Conservation (phyloP, 2,329 filamentous ascomycete species). For the Paracorniculantispora psalliotae region DNA sequence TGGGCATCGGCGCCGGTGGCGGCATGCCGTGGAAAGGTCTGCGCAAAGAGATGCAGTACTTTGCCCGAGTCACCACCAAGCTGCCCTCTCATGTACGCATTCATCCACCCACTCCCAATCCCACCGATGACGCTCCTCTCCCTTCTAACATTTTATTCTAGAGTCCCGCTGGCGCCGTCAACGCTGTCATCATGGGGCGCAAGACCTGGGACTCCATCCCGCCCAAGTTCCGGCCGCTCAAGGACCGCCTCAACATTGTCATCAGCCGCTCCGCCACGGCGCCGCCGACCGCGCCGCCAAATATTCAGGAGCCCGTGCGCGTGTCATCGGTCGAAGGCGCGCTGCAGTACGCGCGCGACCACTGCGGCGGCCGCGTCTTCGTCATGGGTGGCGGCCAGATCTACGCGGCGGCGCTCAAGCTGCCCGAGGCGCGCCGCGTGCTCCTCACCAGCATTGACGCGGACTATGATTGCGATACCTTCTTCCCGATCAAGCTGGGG, state of each 20-base stretch:
- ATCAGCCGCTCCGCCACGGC: conserved; percentile 53
- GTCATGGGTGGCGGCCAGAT: conserved; percentile 89
- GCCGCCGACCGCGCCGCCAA: conserved; percentile 13
- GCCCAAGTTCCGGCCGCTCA: conserved; percentile 69
- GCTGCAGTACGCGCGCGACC: conserved; percentile 39
- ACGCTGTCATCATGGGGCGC: conserved; percentile 93
- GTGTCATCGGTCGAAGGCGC: conserved; percentile 56
- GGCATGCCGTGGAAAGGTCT: conserved; percentile 84
- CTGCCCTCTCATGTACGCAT: conserved; percentile 38
- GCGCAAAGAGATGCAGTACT: conserved; percentile 90
- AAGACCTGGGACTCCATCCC: conserved; percentile 96
- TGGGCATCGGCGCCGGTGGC: conserved; percentile 81
- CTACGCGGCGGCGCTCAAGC: conserved; percentile 65
- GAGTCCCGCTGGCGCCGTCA: conserved; percentile 38
- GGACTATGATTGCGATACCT: conserved; percentile 73
- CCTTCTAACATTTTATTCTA: conserved; percentile 12
- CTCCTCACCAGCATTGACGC: conserved; percentile 63
- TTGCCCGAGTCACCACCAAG: conserved; percentile 81
- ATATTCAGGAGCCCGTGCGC: conserved; percentile 45
- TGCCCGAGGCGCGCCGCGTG: conserved; percentile 55
- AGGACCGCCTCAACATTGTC: conserved; percentile 75
- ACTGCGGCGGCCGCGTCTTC: conserved; percentile 57
- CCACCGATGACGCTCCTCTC: background rate
- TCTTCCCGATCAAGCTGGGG: conserved; percentile 58
- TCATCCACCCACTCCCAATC: background rate